A percentile compares a stretch with the other conserved stretches of the same genome.
Conservation (phyloP, 805 yeast species). For the Candida maris region DNA sequence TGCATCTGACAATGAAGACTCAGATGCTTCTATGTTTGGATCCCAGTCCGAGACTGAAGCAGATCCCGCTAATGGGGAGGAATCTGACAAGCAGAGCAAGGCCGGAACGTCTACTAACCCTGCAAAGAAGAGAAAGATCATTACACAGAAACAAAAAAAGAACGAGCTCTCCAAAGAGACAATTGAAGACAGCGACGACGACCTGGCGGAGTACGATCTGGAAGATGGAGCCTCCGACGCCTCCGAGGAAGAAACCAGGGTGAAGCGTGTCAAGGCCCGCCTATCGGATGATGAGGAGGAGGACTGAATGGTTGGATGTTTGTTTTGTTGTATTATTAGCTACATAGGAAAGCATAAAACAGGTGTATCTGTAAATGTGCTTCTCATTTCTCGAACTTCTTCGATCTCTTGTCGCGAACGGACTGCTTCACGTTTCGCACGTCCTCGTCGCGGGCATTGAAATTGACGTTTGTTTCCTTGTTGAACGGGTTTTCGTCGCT, state of each 20-base stretch:
- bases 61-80: slow-evolving; percentile 8
- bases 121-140: slow-evolving; percentile 3
- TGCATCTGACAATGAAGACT: slow-evolving; percentile 41
- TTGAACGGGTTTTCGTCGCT: slow-evolving; percentile 81
- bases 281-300: slow-evolving; percentile 21
- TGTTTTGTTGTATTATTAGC: too few relatives aligned
- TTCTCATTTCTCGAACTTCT: slow-evolving; percentile 30
- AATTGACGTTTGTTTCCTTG: slow-evolving; percentile 60
- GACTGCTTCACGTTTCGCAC: slow-evolving; percentile 36
- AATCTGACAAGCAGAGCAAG: slow-evolving; percentile 12
- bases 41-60: slow-evolving; percentile 14
- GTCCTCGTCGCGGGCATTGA: slow-evolving; percentile 58
- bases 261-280: slow-evolving; percentile 16
- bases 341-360: too few relatives aligned
- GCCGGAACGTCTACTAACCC: slow-evolving; percentile 5
- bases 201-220: slow-evolving; percentile 17
- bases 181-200: slow-evolving; percentile 33
- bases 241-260: slow-evolving; percentile 6
- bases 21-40: slow-evolving; percentile 9
- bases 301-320: too few relatives aligned
- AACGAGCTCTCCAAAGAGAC: slow-evolving; percentile 25
- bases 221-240: too few relatives aligned
- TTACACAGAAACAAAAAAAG: slow-evolving; percentile 16
- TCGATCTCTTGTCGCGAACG: slow-evolving; percentile 29
- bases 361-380: too few relatives aligned